phyloP scores from a whole-genome alignment of 768 basidiomycete genomes.

The Pholiota microspora region DNA sequence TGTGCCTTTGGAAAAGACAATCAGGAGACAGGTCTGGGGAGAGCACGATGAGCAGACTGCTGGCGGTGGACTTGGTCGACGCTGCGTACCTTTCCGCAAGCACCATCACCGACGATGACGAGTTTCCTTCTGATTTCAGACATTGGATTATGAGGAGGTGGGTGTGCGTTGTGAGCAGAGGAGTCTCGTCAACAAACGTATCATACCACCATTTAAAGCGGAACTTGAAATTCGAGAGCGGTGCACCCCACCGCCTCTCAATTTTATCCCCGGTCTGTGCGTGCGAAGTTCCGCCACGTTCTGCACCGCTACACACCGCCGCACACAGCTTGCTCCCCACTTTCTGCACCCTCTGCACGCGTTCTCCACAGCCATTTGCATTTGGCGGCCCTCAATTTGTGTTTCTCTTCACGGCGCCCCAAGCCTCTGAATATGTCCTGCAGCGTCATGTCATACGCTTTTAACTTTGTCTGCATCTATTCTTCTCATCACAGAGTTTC shows the following conservation, averaged over 20 bases:
- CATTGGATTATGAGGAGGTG: constrained; percentile 44
- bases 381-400: too few species aligned
- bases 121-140: constrained; percentile 98
- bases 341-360: neutral
- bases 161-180: constrained; percentile 10
- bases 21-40: constrained; percentile 82
- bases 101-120: constrained; percentile 98
- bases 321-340: neutral
- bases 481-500: too few species aligned
- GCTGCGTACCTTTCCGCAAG: constrained; percentile 85
- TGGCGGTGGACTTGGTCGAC: neutral
- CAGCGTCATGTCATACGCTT: too few species aligned
- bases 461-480: too few species aligned
- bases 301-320: neutral
- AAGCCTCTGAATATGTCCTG: too few species aligned
- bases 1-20: constrained; percentile 95
- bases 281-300: neutral
- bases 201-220: constrained; percentile 21
- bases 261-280: neutral
- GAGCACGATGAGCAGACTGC: constrained; percentile 17
- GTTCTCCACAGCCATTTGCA: too few species aligned
- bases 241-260: neutral
- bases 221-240: constrained; percentile 16
- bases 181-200: constrained; percentile 15
- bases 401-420: too few species aligned